These are phyloP conservation scores for Mrakia frigida DNA, from an alignment of 768 basidiomycete genomes.

Conservation along the genomic window DNA sequence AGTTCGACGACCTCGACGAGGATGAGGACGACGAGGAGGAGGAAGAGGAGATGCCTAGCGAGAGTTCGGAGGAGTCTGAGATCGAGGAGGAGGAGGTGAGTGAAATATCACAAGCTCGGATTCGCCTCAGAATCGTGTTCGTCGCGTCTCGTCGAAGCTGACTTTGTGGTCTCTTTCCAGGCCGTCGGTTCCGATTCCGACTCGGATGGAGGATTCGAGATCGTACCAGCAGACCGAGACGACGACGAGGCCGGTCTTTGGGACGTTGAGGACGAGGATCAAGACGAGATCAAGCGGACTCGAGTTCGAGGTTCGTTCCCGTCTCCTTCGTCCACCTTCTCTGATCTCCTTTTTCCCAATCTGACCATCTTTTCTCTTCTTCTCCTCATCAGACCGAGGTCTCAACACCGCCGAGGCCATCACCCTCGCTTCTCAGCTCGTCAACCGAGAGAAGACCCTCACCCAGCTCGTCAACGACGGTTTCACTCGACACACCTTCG, in stretches of 20 bases:
- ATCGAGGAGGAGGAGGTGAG: conserved; percentile 37
- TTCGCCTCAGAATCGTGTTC: background rate
- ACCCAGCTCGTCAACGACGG: conserved; percentile 89
- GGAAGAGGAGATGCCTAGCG: conserved; percentile 36
- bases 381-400: conserved; percentile 58
- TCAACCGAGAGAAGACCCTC: conserved; percentile 82
- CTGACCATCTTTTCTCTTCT: conserved; percentile 10
- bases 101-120: background rate
- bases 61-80: conserved; percentile 30
- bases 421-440: conserved; percentile 80
- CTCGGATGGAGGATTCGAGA: conserved; percentile 59
- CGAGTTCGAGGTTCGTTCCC: conserved; percentile 57
- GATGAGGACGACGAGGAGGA: conserved; percentile 45
- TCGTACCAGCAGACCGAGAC: conserved; percentile 59
- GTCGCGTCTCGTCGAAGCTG: background rate
- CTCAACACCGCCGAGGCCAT: conserved; percentile 83
- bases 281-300: conserved; percentile 62
- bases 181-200: conserved; percentile 45
- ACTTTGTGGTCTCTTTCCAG: background rate
- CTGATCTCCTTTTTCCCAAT: background rate
- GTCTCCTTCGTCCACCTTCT: background rate
- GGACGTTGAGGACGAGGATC: conserved; percentile 72
- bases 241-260: conserved; percentile 65
- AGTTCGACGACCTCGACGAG: conserved; percentile 47
- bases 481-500: conserved; percentile 87